Evolutionary conservation across 805 yeast species (phyloP).

Genomic region (Barnettozyma californica): DNA sequence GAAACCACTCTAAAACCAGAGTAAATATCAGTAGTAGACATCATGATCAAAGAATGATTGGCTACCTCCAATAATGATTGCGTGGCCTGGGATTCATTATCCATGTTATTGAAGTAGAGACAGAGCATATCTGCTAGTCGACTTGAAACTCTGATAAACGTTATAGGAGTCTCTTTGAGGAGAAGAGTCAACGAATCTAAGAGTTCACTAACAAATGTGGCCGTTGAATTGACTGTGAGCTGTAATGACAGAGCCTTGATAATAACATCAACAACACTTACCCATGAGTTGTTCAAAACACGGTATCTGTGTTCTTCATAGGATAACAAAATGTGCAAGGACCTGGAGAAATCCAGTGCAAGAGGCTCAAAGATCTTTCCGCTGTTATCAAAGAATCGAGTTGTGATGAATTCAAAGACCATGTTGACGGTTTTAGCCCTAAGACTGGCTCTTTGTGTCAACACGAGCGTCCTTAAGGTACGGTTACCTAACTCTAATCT

Average conservation of each 20-base stretch:
- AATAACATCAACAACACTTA: constrained; percentile 5
- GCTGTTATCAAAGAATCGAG: constrained; percentile 11
- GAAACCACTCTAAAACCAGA: constrained; percentile 34
- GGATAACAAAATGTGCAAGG: constrained; percentile 24
- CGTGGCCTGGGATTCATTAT: constrained; percentile 28
- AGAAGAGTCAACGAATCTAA: constrained; percentile 22
- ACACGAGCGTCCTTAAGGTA: constrained; percentile 24
- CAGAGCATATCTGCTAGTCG: constrained; percentile 18
- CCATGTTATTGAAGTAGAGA: constrained; percentile 18
- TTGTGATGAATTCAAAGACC: constrained; percentile 9
- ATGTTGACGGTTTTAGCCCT: constrained; percentile 15
- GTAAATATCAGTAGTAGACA: constrained; percentile 36
- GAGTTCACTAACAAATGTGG: constrained; percentile 26
- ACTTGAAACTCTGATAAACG: constrained; percentile 17
- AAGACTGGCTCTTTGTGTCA: constrained; percentile 9
- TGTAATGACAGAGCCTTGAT: constrained; percentile 13
- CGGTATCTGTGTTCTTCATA: constrained; percentile 18
- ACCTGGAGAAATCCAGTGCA: constrained; percentile 26
- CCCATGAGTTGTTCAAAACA: constrained; percentile 16
- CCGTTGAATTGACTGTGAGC: constrained; percentile 11
- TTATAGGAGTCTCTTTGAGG: constrained; percentile 23
- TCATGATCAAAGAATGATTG: constrained; percentile 39
- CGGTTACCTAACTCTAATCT: constrained; percentile 31
- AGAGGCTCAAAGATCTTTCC: constrained; percentile 25
- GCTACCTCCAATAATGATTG: constrained; percentile 36